Evolutionary conservation across 2,329 filamentous ascomycete genomes (phyloP).

Genomic region (Parastagonospora avenae): DNA sequence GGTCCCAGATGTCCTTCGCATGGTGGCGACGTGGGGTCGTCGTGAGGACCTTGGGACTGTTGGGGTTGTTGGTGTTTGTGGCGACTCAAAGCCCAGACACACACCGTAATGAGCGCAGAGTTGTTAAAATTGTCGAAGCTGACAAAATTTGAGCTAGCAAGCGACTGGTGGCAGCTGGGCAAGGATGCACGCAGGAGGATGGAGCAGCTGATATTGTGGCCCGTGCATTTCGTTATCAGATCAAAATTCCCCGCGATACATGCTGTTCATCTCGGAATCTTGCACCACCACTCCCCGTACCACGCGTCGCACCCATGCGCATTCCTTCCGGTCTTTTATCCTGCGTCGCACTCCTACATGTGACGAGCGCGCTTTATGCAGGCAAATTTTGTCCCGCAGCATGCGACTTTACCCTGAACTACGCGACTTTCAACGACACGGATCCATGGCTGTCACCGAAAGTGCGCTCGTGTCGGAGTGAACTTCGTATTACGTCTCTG

Average conservation of each 20-base stretch:
- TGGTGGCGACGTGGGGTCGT: neutral
- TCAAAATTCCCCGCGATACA: slow-evolving; percentile 22
- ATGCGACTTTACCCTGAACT: slow-evolving; percentile 36
- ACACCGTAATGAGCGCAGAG: too few species aligned
- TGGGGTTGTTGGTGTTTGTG: too few species aligned
- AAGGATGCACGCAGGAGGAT: neutral
- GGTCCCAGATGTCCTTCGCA: neutral
- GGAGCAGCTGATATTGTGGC: neutral
- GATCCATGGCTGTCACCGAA: slow-evolving; percentile 30
- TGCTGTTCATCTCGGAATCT: slow-evolving; percentile 20
- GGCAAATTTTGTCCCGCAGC: slow-evolving; percentile 36
- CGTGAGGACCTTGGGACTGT: neutral
- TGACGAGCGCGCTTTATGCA: slow-evolving; percentile 16
- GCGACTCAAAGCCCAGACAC: too few species aligned
- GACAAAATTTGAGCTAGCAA: too few species aligned
- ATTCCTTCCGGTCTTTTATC: slow-evolving; percentile 10
- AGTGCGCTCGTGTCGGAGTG: slow-evolving; percentile 32
- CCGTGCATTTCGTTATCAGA: slow-evolving; percentile 16
- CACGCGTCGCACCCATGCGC: slow-evolving; percentile 24
- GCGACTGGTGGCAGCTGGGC: too few species aligned
- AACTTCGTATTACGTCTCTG: slow-evolving; percentile 28
- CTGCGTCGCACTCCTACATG: slow-evolving; percentile 7
- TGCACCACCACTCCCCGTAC: slow-evolving; percentile 9
- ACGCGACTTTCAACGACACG: slow-evolving; percentile 41
- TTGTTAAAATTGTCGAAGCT: too few species aligned